Base-by-base conservation (phyloP, 208 protist species). In the Vickermania spadyakhi region DNA sequence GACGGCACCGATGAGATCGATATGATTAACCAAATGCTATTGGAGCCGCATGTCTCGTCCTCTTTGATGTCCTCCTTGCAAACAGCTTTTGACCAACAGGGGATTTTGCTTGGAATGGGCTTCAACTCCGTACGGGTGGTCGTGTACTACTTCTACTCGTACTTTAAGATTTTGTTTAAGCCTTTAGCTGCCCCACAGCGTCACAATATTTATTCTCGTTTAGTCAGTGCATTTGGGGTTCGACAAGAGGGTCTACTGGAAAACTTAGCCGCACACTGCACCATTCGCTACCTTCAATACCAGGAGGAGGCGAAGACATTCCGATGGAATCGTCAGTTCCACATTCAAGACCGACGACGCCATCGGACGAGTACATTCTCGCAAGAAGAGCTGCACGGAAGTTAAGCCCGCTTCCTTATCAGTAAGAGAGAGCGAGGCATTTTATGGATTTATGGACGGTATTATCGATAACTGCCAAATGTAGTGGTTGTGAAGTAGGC, bases 181-280 rank as follows among this genome's bases (percentile, higher is more conserved):
- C 66, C 70, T 0, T 28, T 76, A 0, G 65, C 70, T 0, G 62
- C 0, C 13, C 60, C 59, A 11, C 63, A 76, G 60, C 58, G 70
- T 1, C 62, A 14, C 2, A 76, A 76, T 50, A 58, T 76, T 1
- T 72, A 66, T 60, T n/a, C 27, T 1, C 70, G 70, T 2, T 51
- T 76, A 41, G 54, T 50, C 41, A 76, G 21, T 7, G 65, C 56
- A 1, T 76, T 76, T 72, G 70, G 70, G 3, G 54, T 76, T 11
- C 66, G 63, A 28, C 54, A 57, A 14, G 28, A 64, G 4, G 61
- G 58, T 45, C 41, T 72, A 2, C 29, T 72, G 22, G 66, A 68
- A 22, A 45, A 66, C 41, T 61, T 76, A 28, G 70, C 70, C 0
- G 70, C 67, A 29, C 58, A 60, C 0, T 76, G 70, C 64, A 58